A percentile compares a stretch with the other conserved stretches of the same genome.
Conservation (phyloP, 345 rosid genomes). For the Arabidopsis thaliana region TAIR10.1 NC_003076.8:8759501-8760000, state of each 20-base stretch:
- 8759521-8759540: constrained; percentile 61
- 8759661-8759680: constrained; percentile 63
- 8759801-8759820: constrained; percentile 52
- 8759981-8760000: constrained; percentile 2
- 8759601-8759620: not conserved
- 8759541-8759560: constrained; percentile 3
- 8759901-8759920: not conserved
- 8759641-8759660: constrained; percentile 11
- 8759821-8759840: constrained; percentile 59
- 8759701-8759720: constrained; percentile 71
- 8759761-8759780: constrained; percentile 46
- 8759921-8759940: not conserved
- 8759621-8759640: not conserved
- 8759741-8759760: constrained; percentile 53
- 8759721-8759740: constrained; percentile 61
- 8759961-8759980: constrained; percentile 12
- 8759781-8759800: constrained; percentile 54
- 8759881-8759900: constrained; percentile 17
- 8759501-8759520: constrained; percentile 67
- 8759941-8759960: constrained; percentile 1
- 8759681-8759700: constrained; percentile 59
- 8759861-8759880: constrained; percentile 8
- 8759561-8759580: not conserved
- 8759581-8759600: constrained; percentile 4
- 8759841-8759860: constrained; percentile 22